Percentiles rank a stretch among this genome's conserved stretches.
Conservation (phyloP, 495 filamentous ascomycete genomes). For the Penicillium steckii region DNA sequence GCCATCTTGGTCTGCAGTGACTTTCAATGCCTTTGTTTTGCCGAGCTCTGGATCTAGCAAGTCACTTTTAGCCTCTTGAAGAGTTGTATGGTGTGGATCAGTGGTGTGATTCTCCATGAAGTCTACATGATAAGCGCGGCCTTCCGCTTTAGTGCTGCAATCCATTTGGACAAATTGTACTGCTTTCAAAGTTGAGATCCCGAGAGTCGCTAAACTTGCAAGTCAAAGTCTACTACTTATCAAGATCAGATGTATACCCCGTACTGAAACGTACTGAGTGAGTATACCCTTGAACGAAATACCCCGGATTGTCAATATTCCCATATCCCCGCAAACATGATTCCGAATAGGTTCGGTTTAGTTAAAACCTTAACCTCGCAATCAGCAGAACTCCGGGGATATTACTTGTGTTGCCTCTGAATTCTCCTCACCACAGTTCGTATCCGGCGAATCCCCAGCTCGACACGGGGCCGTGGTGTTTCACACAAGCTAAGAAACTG, state of each 20-base stretch:
- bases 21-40: neutral
- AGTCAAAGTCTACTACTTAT: neutral
- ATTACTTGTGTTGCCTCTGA: neutral
- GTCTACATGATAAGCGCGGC: neutral
- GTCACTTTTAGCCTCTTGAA: neutral
- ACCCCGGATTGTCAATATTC: neutral
- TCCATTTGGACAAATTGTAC: neutral
- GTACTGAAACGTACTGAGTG: neutral
- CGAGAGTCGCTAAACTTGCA: neutral
- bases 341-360: neutral
- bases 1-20: neutral
- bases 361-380: neutral
- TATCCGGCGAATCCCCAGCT: neutral
- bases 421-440: neutral
- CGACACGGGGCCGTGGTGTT: neutral
- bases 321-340: neutral
- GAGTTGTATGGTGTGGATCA: neutral
- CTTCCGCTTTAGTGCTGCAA: neutral
- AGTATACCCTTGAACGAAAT: neutral
- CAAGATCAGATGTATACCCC: neutral
- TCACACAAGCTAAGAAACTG: neutral
- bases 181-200: neutral
- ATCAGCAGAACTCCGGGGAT: neutral
- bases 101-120: neutral
- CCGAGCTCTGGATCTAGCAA: neutral